Conservation (phyloP, 768 basidiomycete species). For the Phylloporus scabripes region DNA sequence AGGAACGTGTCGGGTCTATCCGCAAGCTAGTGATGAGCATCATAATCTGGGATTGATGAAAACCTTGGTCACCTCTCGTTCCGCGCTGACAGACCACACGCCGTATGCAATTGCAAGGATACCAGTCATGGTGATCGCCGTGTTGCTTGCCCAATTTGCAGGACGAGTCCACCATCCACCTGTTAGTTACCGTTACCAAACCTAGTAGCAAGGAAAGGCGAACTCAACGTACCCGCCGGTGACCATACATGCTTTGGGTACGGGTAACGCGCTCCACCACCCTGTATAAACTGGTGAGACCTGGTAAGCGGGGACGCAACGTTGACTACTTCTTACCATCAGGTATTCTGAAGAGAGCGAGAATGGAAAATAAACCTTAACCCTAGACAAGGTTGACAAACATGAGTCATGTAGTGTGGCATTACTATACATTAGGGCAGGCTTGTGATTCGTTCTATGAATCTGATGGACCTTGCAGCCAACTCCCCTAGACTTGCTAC, state of each 20-base stretch:
- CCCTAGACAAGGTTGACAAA: no score
- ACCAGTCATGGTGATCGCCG: constrained; percentile 64
- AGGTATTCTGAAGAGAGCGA: background rate
- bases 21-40: constrained; percentile 2
- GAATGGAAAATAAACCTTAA: background rate
- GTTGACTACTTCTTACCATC: constrained; percentile 11
- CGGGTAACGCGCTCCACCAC: constrained; percentile 82
- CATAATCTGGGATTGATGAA: background rate
- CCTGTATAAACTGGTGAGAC: constrained; percentile 37
- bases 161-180: constrained; percentile 97
- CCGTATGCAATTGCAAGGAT: constrained; percentile 62
- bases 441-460: no score
- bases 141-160: constrained; percentile 85
- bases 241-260: constrained; percentile 96
- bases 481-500: no score
- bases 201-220: background rate
- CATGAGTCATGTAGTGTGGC: no score
- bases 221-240: constrained; percentile 60
- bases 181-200: constrained; percentile 24
- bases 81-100: constrained; percentile 69
- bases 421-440: no score
- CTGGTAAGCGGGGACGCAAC: background rate
- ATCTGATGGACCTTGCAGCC: no score
- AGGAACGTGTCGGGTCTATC: constrained; percentile 51
- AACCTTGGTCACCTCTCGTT: constrained; percentile 56